Evolutionary conservation across 352 stramenopile genomes (phyloP).

Genomic region (Phytophthora cactorum): DNA sequence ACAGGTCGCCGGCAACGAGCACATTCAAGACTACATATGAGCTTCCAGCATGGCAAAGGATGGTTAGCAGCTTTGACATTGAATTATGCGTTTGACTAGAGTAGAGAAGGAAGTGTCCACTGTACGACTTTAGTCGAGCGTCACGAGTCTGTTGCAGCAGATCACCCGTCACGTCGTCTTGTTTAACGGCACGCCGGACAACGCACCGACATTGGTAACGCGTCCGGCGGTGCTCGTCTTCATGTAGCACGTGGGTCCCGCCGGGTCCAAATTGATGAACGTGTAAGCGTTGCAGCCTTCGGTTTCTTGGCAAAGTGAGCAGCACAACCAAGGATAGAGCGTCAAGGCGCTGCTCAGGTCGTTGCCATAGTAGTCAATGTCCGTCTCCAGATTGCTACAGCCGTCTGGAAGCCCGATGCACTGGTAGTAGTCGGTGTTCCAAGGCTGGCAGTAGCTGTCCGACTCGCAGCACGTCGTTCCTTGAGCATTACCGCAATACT

Average conservation of each 20-base stretch:
- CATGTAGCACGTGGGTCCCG: slow-evolving; percentile 52
- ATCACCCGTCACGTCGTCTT: slow-evolving; percentile 7
- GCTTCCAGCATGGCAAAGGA: background rate
- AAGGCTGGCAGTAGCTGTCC: slow-evolving; percentile 53
- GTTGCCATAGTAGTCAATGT: slow-evolving; percentile 58
- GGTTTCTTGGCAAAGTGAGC: slow-evolving; percentile 34
- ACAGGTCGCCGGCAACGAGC: too few relatives aligned
- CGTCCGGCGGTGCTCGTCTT: slow-evolving; percentile 40
- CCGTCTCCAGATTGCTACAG: slow-evolving; percentile 46
- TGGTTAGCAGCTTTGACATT: background rate
- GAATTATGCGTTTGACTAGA: background rate
- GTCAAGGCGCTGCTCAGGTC: slow-evolving; percentile 43
- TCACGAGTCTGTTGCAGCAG: background rate
- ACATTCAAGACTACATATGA: too few relatives aligned
- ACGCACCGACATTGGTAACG: slow-evolving; percentile 27
- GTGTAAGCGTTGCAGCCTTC: slow-evolving; percentile 51
- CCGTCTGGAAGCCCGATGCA: slow-evolving; percentile 44
- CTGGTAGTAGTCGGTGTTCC: slow-evolving; percentile 63
- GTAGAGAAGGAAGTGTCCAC: background rate
- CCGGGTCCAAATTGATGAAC: slow-evolving; percentile 47
- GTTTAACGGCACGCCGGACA: slow-evolving; percentile 39
- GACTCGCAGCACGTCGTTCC: slow-evolving; percentile 43
- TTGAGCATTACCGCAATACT: slow-evolving; percentile 53
- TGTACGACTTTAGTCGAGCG: slow-evolving; percentile 2
- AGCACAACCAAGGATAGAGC: slow-evolving; percentile 44